A percentile compares a stretch with the other conserved stretches of the same genome.
Conservation (phyloP, 2,329 filamentous ascomycete species). For the Acarospora socialis region DNA sequence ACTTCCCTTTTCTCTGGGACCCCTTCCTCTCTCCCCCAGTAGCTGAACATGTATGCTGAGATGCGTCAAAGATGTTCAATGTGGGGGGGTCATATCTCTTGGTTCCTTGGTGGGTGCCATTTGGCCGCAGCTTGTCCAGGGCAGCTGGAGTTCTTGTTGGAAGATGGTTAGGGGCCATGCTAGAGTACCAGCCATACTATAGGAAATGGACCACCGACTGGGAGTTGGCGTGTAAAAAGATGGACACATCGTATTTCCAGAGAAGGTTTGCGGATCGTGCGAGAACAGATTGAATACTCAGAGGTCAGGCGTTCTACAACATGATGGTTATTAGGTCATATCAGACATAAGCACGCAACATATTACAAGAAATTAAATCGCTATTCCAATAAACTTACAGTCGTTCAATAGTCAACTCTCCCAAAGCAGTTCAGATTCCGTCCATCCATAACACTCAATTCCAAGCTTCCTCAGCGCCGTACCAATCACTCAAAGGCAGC, state of each 20-base stretch:
- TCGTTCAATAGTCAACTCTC: no score
- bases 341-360: not conserved
- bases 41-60: not conserved
- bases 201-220: constrained; percentile 26
- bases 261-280: constrained; percentile 8
- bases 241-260: constrained; percentile 16
- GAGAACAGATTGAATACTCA: constrained; percentile 3
- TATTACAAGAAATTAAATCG: not conserved
- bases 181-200: constrained; percentile 27
- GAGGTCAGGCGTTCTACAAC: no score
- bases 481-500: constrained; percentile 2
- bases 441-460: no score
- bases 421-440: no score
- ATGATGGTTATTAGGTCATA: no score
- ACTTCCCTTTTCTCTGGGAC: no score
- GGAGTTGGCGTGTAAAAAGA: constrained; percentile 23
- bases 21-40: not conserved
- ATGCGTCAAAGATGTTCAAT: constrained; percentile 24
- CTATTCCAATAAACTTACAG: not conserved
- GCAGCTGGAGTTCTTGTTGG: constrained; percentile 23
- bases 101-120: constrained; percentile 26
- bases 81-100: constrained; percentile 26
- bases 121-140: constrained; percentile 18
- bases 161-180: constrained; percentile 25
- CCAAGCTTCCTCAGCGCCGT: no score